Conservation (phyloP, 805 yeast species). For the Candida nemodendra region DNA sequence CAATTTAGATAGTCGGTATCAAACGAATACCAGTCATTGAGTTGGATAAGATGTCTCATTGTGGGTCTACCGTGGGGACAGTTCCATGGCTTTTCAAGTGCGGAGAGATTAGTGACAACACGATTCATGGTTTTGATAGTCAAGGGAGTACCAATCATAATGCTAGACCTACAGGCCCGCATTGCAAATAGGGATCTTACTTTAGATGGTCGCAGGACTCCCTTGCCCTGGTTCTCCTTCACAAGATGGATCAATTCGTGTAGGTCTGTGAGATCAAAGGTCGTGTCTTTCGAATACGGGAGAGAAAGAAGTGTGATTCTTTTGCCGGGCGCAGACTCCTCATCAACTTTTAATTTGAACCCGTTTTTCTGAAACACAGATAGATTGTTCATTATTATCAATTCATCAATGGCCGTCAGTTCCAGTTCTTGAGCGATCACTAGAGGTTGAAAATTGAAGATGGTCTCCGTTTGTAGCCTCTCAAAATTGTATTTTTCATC, state of each 20-base stretch:
- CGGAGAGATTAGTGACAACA: slow-evolving; percentile 67
- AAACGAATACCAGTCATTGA: slow-evolving; percentile 46
- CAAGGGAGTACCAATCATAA: slow-evolving; percentile 87
- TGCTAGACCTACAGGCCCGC: slow-evolving; percentile 92
- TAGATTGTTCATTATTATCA: slow-evolving; percentile 60
- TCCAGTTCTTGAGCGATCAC: slow-evolving; percentile 59
- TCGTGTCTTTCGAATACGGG: slow-evolving; percentile 70
- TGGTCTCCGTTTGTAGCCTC: slow-evolving; percentile 50
- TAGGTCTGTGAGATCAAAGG: slow-evolving; percentile 68
- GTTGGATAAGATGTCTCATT: slow-evolving; percentile 79
- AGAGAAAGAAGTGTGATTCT: slow-evolving; percentile 56
- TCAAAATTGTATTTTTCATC: slow-evolving; percentile 96
- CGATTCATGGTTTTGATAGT: slow-evolving; percentile 56
- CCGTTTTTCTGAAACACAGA: slow-evolving; percentile 72
- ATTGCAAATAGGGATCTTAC: slow-evolving; percentile 83
- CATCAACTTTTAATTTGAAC: slow-evolving; percentile 55
- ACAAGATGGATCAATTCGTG: slow-evolving; percentile 72
- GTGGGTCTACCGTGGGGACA: slow-evolving; percentile 99
- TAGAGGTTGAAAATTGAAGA: slow-evolving; percentile 67
- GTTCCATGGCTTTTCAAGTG: slow-evolving; percentile 90
- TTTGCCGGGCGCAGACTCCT: slow-evolving; percentile 53
- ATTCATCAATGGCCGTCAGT: slow-evolving; percentile 75
- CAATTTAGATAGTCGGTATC: slow-evolving; percentile 43
- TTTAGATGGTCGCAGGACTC: slow-evolving; percentile 63
- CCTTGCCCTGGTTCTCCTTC: slow-evolving; percentile 49